phyloP scores from a whole-genome alignment of 106 monocot species.

The Dactylorhiza incarnata region DNA sequence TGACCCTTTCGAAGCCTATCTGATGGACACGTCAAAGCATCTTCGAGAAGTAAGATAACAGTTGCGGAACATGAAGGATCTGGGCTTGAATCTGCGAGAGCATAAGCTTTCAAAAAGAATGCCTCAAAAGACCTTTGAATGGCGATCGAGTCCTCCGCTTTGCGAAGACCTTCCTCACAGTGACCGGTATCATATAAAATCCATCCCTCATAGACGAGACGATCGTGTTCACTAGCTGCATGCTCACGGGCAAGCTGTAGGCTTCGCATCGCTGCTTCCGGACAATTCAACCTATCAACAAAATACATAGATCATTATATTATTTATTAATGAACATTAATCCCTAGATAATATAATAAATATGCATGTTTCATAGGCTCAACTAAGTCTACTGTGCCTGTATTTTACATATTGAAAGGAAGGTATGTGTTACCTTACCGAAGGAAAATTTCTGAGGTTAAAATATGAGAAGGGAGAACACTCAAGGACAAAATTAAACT shows the following conservation, averaged over 20 bases:
- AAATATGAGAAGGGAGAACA: too few relatives aligned
- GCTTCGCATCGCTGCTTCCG: conserved; percentile 94
- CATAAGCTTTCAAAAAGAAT: conserved; percentile 98
- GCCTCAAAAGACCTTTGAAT: conserved; percentile 98
- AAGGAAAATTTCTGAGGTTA: too few relatives aligned
- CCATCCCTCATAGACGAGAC: conserved; percentile 96
- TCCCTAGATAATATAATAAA: background rate
- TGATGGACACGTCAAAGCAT: conserved; percentile 87
- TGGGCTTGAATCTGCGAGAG: conserved; percentile 76
- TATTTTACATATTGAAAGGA: background rate
- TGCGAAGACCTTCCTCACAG: conserved; percentile 75
- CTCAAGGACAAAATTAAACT: too few relatives aligned
- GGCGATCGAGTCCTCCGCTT: conserved; percentile 87
- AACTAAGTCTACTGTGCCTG: background rate
- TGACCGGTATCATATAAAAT: conserved; percentile 97
- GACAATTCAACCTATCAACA: conserved; percentile 80
- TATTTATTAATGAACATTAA: too few relatives aligned
- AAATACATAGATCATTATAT: background rate
- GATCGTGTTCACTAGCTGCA: conserved; percentile 72
- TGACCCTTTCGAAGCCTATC: conserved; percentile 97
- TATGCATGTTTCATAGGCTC: background rate
- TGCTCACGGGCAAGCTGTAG: conserved; percentile 83
- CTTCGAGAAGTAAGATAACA: conserved; percentile 80
- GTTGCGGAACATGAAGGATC: conserved; percentile 64
- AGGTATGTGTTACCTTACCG: background rate